phyloP scores from a whole-genome alignment of 371 early-diverging fungal genomes.

The Smittium culicis region DNA sequence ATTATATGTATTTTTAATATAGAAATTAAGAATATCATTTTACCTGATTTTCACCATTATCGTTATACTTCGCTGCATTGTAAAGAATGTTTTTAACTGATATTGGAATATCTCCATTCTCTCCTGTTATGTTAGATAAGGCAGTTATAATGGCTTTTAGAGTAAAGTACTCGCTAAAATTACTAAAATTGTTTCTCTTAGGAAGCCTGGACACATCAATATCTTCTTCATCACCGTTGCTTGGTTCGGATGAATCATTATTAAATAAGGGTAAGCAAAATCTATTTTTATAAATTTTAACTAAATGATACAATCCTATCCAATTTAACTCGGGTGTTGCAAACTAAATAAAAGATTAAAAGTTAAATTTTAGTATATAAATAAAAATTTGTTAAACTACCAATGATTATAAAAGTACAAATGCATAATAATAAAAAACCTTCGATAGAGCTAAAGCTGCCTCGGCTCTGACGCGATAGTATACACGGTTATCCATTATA shows the following conservation, averaged over 20 bases:
- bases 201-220: conserved; percentile 47
- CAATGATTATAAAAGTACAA: neutral
- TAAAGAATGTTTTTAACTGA: conserved; percentile 51
- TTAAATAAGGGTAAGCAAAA: conserved; percentile 41
- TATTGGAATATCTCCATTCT: conserved; percentile 47
- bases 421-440: conserved; percentile 16
- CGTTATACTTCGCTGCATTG: conserved; percentile 69
- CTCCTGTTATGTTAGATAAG: conserved; percentile 51
- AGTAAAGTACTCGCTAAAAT: conserved; percentile 72
- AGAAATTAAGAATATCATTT: too few species aligned
- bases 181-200: conserved; percentile 71
- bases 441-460: conserved; percentile 73
- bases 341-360: conserved; percentile 11
- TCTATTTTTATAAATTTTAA: conserved; percentile 55
- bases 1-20: too few species aligned
- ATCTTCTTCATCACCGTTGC: conserved; percentile 23
- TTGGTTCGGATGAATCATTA: conserved; percentile 18
- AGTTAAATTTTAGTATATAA: neutral
- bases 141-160: conserved; percentile 68
- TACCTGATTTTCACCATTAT: conserved; percentile 75
- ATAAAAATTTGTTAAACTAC: neutral
- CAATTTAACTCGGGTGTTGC: conserved; percentile 41
- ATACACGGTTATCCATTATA: conserved; percentile 68
- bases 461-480: conserved; percentile 85
- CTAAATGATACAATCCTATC: conserved; percentile 60